Percentiles rank a stretch among this genome's conserved stretches.
Conservation (phyloP, 2,329 filamentous ascomycete genomes). For the Claviceps sp. region DNA sequence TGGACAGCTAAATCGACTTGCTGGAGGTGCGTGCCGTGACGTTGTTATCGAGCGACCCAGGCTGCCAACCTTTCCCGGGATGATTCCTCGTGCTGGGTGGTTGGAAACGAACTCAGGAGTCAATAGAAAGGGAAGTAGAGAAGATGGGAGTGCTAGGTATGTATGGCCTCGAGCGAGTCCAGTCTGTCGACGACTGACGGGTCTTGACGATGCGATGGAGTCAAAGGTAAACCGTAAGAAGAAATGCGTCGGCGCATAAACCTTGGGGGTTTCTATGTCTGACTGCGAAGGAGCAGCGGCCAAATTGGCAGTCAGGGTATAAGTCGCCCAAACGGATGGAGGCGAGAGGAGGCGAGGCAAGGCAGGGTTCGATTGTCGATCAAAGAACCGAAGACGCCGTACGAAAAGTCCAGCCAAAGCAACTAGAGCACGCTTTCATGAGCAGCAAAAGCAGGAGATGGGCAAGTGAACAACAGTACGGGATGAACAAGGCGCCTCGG, state of each 20-base stretch:
- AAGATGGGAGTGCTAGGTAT: background rate
- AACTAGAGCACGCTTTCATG: background rate
- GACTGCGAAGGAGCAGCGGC: conserved; percentile 3
- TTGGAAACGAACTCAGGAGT: background rate
- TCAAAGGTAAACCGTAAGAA: background rate
- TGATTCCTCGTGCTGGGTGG: background rate
- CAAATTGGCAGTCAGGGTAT: background rate
- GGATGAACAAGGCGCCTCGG: background rate
- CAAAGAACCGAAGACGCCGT: background rate
- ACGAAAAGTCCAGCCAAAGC: too few species aligned
- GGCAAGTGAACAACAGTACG: background rate
- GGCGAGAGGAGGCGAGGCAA: background rate
- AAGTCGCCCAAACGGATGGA: background rate
- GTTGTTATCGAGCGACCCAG: background rate
- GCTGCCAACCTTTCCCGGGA: background rate
- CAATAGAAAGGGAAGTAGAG: background rate
- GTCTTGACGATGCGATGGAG: conserved; percentile 1
- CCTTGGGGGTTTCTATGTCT: background rate
- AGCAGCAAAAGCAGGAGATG: background rate
- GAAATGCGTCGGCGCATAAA: conserved; percentile 6
- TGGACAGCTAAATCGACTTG: background rate
- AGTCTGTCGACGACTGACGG: background rate
- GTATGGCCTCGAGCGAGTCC: background rate
- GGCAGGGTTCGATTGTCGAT: background rate
- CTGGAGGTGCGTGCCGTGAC: background rate